phyloP scores from a whole-genome alignment of 2,329 filamentous ascomycete genomes.

The Biscogniauxia marginata region DNA sequence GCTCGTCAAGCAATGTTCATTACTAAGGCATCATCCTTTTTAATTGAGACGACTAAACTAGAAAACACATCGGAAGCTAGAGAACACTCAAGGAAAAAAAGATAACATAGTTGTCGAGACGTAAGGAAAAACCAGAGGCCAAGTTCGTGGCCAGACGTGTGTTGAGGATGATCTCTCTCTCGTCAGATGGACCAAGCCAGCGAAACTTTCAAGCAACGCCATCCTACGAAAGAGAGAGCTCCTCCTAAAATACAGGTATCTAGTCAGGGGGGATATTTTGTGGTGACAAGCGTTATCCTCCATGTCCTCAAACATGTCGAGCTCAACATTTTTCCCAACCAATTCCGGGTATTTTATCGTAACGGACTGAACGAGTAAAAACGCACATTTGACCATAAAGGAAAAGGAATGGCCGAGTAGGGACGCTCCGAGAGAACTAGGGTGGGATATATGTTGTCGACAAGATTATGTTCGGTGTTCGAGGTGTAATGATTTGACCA shows the following conservation, averaged over 20 bases:
- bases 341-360: conserved; percentile 33
- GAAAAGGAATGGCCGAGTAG: conserved; percentile 23
- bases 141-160: conserved; percentile 26
- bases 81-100: conserved; percentile 21
- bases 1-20: conserved; percentile 1
- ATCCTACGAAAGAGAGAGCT: conserved; percentile 19
- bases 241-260: conserved; percentile 37
- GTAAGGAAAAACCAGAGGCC: conserved; percentile 33
- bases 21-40: conserved; percentile 28
- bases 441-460: conserved; percentile 11
- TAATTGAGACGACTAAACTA: conserved; percentile 28
- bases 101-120: conserved; percentile 31
- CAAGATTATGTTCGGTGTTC: conserved; percentile 14
- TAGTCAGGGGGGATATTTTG: conserved; percentile 26
- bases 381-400: conserved; percentile 24
- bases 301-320: conserved; percentile 25
- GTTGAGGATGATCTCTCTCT: conserved; percentile 21
- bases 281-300: conserved; percentile 30
- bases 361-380: conserved; percentile 27
- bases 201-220: conserved; percentile 16
- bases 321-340: conserved; percentile 26
- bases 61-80: conserved; percentile 27
- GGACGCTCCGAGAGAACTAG: conserved; percentile 15
- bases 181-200: conserved; percentile 24
- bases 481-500: conserved; percentile 12